Evolutionary conservation across 768 basidiomycete species (phyloP), one percentile per base, ranked within the genome.

Genomic region (Termitomyces sp.): DNA sequence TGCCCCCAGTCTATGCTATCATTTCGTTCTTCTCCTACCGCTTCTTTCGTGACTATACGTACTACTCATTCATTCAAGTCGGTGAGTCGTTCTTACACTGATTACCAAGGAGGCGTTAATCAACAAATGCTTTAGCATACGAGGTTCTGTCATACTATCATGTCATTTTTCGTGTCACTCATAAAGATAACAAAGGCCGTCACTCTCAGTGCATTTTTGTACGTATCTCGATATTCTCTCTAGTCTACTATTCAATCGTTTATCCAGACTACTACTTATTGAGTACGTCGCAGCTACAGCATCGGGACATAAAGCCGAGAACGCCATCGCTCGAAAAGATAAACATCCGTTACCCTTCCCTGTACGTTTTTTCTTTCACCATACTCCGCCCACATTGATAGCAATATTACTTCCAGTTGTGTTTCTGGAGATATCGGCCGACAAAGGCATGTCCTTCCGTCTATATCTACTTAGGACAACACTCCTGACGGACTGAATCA

Each of bases 11-110:
- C 44, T 93, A 89, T 68, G 87, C 86, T 28, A 73, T 93, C 60
- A 82, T 94, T 50, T 91, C 90, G 1, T 95, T 94, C 75, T 81
- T 90, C 64, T 90, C 89, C 28, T 95, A 91, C 65, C 83, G 92
- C 1, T 94, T 75, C 73, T 94, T 90, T 75, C 82, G 90, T 39
- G 74, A 81, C 57, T 94, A 90, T 66, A 90, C 71, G 26, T 73
- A 74, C 61, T 78, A 79, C 53, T 79, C 78, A 9, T 73, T 81
- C 37, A 70, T 77, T 48, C 68, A 80, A 72, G 70, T 76, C 36
- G 76, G 78, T 74, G 47, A 42, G 72, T 56, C 68, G 20, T 54
- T 41, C 1, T 44, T 10, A 4, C 53, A 13, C 20, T 51, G 15
- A 22, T 42, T 47, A 31, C 15, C 7, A 42, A 48, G n/a, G 36